These are phyloP conservation scores for Neofusicoccum umdonicola DNA, from an alignment of 2,329 filamentous ascomycete species.

Conservation along the genomic window DNA sequence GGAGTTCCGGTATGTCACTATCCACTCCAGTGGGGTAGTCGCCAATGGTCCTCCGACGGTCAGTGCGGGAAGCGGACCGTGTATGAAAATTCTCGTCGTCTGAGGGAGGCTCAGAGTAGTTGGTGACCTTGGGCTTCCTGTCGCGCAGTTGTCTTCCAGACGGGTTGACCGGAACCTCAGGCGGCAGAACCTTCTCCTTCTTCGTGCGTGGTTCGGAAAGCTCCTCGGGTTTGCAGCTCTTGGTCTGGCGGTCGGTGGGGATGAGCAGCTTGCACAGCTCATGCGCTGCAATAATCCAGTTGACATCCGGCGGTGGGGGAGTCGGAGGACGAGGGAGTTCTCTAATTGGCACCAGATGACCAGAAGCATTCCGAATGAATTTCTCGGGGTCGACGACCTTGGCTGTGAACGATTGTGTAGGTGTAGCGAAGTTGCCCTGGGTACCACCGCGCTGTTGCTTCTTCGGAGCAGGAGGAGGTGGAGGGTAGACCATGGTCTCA, in stretches of 20 bases:
- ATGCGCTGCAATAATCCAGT: constrained; percentile 80
- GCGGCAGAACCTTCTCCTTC: constrained; percentile 49
- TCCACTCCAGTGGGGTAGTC: constrained; percentile 8
- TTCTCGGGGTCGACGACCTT: constrained; percentile 68
- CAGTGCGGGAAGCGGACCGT: constrained; percentile 28
- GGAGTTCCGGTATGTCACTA: not conserved
- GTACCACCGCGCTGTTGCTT: constrained; percentile 60
- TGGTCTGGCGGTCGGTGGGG: constrained; percentile 69
- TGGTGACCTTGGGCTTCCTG: constrained; percentile 56
- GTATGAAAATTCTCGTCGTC: constrained; percentile 29
- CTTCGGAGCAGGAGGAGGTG: constrained; percentile 50
- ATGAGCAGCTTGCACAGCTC: constrained; percentile 82
- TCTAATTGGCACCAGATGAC: constrained; percentile 37
- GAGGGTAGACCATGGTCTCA: constrained; percentile 34
- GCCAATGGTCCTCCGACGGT: constrained; percentile 38
- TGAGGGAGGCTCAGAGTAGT: constrained; percentile 53
- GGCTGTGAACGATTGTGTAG: constrained; percentile 82
- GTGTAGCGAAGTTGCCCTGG: constrained; percentile 74
- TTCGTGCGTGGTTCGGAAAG: constrained; percentile 60
- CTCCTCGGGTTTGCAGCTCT: constrained; percentile 75
- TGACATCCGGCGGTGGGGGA: constrained; percentile 75
- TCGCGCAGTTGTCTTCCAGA: constrained; percentile 65
- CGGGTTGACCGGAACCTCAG: constrained; percentile 41
- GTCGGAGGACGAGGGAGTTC: constrained; percentile 47
- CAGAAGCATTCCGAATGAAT: constrained; percentile 62